Conservation (phyloP, 805 yeast genomes). For the Allodekkera sacchari region DNA sequence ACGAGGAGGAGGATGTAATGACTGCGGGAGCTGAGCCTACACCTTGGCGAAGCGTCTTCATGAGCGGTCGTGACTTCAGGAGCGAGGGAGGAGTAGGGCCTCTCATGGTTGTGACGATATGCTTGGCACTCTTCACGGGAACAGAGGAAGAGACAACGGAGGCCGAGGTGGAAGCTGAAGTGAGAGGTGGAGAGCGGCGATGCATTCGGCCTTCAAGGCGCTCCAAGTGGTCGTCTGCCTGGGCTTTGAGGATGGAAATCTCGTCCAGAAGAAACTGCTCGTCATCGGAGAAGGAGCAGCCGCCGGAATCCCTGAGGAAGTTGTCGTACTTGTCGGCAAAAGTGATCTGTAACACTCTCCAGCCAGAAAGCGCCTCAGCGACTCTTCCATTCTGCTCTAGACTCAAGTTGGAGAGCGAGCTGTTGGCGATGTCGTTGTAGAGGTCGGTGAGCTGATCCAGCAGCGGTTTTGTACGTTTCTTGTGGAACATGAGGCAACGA, state of each 20-base stretch:
- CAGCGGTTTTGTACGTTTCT: conserved; percentile 45
- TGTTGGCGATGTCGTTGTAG: conserved; percentile 55
- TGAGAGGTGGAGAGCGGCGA: conserved; percentile 4
- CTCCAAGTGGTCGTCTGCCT: conserved; percentile 30
- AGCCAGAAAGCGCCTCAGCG: conserved; percentile 56
- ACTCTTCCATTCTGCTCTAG: conserved; percentile 47
- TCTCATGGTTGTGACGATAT: conserved; percentile 4
- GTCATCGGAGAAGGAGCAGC: conserved; percentile 31
- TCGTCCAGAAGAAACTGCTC: conserved; percentile 35
- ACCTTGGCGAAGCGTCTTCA: conserved; percentile 12
- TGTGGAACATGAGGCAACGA: too few relatives aligned
- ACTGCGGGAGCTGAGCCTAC: too few relatives aligned
- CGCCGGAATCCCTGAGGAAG: conserved; percentile 35
- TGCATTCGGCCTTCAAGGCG: conserved; percentile 21
- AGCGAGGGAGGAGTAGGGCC: conserved; percentile 9
- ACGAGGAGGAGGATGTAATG: too few relatives aligned
- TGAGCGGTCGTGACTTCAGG: conserved; percentile 14
- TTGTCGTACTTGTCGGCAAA: conserved; percentile 47
- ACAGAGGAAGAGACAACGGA: too few relatives aligned
- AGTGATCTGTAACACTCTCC: conserved; percentile 64
- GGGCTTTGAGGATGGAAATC: conserved; percentile 28
- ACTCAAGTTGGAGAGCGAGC: conserved; percentile 46
- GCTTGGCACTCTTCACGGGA: too few relatives aligned
- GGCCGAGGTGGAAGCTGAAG: conserved; percentile 2
- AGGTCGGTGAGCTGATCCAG: conserved; percentile 50